phyloP scores from a whole-genome alignment of 2,329 filamentous ascomycete genomes.

The Colletotrichum scovillei region DNA sequence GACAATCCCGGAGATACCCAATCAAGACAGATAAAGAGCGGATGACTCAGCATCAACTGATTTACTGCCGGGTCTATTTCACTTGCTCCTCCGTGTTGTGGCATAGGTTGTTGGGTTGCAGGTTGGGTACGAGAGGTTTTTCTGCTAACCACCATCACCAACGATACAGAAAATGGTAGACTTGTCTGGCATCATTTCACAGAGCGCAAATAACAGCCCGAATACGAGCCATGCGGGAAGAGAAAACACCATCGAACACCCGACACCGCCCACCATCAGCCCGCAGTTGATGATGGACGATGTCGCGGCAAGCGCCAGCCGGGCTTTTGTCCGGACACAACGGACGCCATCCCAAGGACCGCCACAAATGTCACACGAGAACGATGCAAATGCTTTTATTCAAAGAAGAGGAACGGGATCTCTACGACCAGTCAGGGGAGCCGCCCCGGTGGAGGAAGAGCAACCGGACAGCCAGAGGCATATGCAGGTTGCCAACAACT shows the following conservation, averaged over 20 bases:
- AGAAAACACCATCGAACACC: neutral
- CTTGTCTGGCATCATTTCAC: conserved; percentile 35
- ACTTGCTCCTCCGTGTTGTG: neutral
- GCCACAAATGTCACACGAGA: neutral
- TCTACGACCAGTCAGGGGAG: conserved; percentile 16
- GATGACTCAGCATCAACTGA: neutral
- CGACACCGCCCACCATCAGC: neutral
- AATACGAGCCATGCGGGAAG: conserved; percentile 13
- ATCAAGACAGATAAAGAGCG: neutral
- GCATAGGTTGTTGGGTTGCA: neutral
- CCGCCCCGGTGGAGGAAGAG: conserved; percentile 21
- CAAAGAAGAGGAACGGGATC: conserved; percentile 29
- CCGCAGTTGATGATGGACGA: conserved; percentile 5
- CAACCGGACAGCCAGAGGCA: conserved; percentile 32
- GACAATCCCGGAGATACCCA: neutral
- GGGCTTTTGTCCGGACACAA: conserved; percentile 9
- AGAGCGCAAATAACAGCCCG: conserved; percentile 22
- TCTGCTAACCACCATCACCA: conserved; percentile 20
- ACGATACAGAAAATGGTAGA: conserved; percentile 37
- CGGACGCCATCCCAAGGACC: conserved; percentile 2
- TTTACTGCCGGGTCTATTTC: neutral
- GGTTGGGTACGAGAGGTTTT: neutral
- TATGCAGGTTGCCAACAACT: conserved; percentile 37
- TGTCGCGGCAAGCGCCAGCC: conserved; percentile 10
- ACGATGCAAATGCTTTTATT: neutral